Base-by-base conservation (phyloP, 352 stramenopile genomes). In the Globisporangium parvum region DNA sequence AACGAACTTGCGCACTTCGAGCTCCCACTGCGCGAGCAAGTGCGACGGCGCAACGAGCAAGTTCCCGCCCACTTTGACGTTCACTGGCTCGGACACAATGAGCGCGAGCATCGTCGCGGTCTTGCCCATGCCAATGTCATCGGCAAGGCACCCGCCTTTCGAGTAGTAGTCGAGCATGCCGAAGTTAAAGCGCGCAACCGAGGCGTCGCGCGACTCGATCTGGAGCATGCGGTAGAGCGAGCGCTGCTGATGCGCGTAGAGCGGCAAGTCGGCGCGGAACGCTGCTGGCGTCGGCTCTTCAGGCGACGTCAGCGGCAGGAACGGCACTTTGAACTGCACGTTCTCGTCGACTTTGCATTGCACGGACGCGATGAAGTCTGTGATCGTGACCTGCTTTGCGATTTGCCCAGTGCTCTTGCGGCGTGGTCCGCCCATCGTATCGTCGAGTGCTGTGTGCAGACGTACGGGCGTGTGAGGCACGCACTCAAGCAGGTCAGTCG, bases 111-210 rank as follows among this genome's bases (percentile, higher is more conserved):
- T 88, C 20, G 84, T 91, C 10, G 85, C 85, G 0, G 82, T 93
- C 63, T 94, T 94, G 41, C 84, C 84, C 71, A 87, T 94, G 28
- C 84, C 84, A 51, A 94, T 89, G 23, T 77, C 80, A 47, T 94
- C 84, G 1, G 80, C 79, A 6, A 94, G 59, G 18, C 74, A 88
- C 4, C 84, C 84, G 59, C 80, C 80, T 45, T 73, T 85, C 53
- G 72, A 85, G 54, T 71, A 83, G 55, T 90, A 88, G 58, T 87
- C 83, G 20, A 82, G 57, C 65, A 80, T 75, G 26, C 80, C 80
- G 47, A 90, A 90, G 62, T 90, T 90, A 57, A 91, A 88, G 20
- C 68, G 71, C 26, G 70, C 65, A 21, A 91, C 74, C 0, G 51
- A 37, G 26, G 86, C 81, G 55, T 93, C 78, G 54, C 67, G 74